These are phyloP conservation scores for Tetrahymena malaccensis DNA, from an alignment of 73 alveolate genomes.

Conservation along the genomic window DNA sequence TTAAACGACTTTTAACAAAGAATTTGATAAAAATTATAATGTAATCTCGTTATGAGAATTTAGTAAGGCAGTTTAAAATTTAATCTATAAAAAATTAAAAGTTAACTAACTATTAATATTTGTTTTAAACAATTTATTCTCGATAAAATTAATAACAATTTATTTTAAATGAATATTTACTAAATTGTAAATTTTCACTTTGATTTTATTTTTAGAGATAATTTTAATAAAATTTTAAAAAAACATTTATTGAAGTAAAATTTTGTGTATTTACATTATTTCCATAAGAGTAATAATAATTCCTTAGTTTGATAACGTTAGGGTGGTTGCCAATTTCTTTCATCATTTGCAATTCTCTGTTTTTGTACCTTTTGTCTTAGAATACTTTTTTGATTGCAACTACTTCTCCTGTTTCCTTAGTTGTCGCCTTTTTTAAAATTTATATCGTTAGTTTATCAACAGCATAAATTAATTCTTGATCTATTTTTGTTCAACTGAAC, in stretches of 20 bases:
- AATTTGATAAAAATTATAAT: neutral
- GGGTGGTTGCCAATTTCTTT: conserved; percentile 68
- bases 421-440: conserved; percentile 45
- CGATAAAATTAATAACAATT: neutral
- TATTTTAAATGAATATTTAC: neutral
- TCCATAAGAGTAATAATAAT: conserved; percentile 62
- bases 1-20: neutral
- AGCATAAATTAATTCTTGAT: neutral
- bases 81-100: too few relatives aligned
- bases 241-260: neutral
- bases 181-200: neutral
- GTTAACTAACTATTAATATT: too few relatives aligned
- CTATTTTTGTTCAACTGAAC: neutral
- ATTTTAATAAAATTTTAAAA: too few relatives aligned
- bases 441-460: neutral
- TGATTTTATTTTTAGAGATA: neutral
- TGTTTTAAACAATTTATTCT: too few relatives aligned
- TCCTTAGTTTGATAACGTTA: conserved; percentile 55
- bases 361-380: conserved; percentile 77
- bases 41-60: neutral
- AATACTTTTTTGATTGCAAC: conserved; percentile 83
- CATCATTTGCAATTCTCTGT: conserved; percentile 76
- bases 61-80: too few relatives aligned
- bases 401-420: conserved; percentile 57
- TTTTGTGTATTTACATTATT: conserved; percentile 28